A percentile compares a stretch with the other conserved stretches of the same genome.
phyloP scores from a whole-genome alignment of 768 basidiomycete genomes.

The Leccinum subgranulosum region DNA sequence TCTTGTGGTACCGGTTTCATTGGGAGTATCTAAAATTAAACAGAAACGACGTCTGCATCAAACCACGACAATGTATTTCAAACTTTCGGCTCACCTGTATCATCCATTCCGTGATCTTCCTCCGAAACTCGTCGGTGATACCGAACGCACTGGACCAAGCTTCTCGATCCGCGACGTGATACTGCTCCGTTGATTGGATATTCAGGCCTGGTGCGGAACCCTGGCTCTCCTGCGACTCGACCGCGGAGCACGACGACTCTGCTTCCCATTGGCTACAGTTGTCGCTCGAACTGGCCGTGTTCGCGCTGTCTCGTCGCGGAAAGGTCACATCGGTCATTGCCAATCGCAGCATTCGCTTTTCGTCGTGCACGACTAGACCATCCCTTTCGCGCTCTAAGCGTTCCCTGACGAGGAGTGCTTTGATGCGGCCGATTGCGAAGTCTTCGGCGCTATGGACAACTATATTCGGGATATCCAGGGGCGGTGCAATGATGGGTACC shows the following conservation, averaged over 20 bases:
- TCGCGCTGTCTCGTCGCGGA: slow-evolving; percentile 6
- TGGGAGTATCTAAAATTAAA: slow-evolving; percentile 8
- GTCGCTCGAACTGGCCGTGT: slow-evolving; percentile 12
- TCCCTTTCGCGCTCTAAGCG: slow-evolving; percentile 34
- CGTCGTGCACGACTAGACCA: slow-evolving; percentile 18
- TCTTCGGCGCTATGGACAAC: slow-evolving; percentile 33
- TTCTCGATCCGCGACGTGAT: background rate
- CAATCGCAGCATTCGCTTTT: slow-evolving; percentile 7
- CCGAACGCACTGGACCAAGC: slow-evolving; percentile 23
- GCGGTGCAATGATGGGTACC: slow-evolving; percentile 58
- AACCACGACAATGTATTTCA: background rate
- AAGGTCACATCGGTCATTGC: background rate
- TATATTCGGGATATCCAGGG: slow-evolving; percentile 31
- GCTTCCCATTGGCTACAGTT: slow-evolving; percentile 17
- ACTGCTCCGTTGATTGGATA: background rate
- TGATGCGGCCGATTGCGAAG: slow-evolving; percentile 42
- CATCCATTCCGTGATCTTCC: slow-evolving; percentile 42
- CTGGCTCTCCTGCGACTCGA: slow-evolving; percentile 22
- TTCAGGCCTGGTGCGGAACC: background rate
- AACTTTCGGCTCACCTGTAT: slow-evolving; percentile 35
- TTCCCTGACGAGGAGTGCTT: slow-evolving; percentile 33
- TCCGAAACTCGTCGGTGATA: slow-evolving; percentile 35
- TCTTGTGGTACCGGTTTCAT: background rate
- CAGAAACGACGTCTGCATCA: background rate
- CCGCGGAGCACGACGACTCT: slow-evolving; percentile 8